phyloP scores from a whole-genome alignment of 2,329 filamentous ascomycete species.

The Alternaria conjuncta region DNA sequence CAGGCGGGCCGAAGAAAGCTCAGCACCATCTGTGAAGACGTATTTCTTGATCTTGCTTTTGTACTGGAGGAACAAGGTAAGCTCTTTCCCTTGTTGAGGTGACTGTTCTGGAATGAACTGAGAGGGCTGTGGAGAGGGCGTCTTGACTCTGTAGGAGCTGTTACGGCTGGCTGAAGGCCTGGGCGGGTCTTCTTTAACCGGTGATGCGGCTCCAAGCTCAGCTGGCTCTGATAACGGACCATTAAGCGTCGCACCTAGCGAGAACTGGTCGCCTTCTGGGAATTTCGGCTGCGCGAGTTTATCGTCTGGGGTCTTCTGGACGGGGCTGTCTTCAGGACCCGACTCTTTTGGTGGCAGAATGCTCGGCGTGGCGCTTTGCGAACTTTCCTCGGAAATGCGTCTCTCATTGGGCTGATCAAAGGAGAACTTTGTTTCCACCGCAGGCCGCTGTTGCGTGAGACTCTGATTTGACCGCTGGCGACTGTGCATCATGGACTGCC shows the following conservation, averaged over 20 bases:
- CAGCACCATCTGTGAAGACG: conserved; percentile 82
- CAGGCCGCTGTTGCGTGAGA: conserved; percentile 49
- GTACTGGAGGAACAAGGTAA: conserved; percentile 94
- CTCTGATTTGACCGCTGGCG: conserved; percentile 56
- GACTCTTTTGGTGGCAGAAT: conserved; percentile 44
- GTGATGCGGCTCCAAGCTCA: conserved; percentile 33
- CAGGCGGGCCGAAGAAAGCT: conserved; percentile 83
- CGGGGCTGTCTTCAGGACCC: conserved; percentile 40
- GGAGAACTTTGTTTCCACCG: conserved; percentile 61
- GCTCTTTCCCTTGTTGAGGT: conserved; percentile 79
- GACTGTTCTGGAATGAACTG: conserved; percentile 62
- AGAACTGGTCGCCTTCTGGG: conserved; percentile 39
- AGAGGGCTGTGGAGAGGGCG: conserved; percentile 50
- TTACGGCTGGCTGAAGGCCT: conserved; percentile 33
- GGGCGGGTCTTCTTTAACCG: conserved; percentile 30
- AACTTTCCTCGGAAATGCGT: conserved; percentile 69
- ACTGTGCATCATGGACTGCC: conserved; percentile 62
- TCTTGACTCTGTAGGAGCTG: conserved; percentile 43
- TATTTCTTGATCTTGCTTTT: conserved; percentile 98
- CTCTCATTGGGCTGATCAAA: conserved; percentile 61
- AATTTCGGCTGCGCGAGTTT: conserved; percentile 58
- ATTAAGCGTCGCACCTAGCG: conserved; percentile 44
- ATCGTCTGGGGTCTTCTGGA: conserved; percentile 68
- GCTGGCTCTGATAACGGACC: conserved; percentile 45
- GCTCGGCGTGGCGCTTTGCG: conserved; percentile 47